These are phyloP conservation scores for Brassica carinata DNA, from an alignment of 345 rosid species.

Conservation along the genomic window DNA sequence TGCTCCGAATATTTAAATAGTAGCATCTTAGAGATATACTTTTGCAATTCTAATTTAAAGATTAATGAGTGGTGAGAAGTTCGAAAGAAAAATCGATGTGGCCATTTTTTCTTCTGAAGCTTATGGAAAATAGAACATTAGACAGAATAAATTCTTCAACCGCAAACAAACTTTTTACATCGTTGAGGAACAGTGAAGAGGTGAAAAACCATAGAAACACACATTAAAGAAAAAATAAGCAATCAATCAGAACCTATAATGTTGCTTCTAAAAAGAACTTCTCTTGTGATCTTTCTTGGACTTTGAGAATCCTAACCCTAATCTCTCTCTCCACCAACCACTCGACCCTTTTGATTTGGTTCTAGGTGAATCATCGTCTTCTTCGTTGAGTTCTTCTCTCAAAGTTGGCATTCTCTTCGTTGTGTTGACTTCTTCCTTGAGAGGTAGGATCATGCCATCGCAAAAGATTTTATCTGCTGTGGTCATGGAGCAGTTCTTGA, in stretches of 20 bases:
- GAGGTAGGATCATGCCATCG: constrained; percentile 69
- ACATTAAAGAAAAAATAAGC: not conserved
- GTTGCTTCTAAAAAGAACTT: constrained; percentile 24
- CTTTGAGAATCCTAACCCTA: constrained; percentile 39
- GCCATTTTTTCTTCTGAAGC: not conserved
- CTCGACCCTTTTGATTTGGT: constrained; percentile 37
- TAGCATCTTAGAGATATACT: not conserved
- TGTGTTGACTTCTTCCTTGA: constrained; percentile 47
- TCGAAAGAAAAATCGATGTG: not conserved
- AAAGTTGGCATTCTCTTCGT: constrained; percentile 57
- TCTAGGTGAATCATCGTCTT: constrained; percentile 29
- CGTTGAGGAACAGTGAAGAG: constrained; percentile 32
- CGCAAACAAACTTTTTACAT: constrained; percentile 41
- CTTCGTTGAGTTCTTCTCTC: constrained; percentile 63
- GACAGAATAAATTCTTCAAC: constrained; percentile 35
- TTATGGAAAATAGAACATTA: not conserved
- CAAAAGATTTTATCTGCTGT: constrained; percentile 85
- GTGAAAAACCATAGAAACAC: not conserved
- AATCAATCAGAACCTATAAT: not conserved
- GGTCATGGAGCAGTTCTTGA: constrained; percentile 55
- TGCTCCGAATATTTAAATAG: not conserved
- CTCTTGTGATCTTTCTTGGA: constrained; percentile 43
- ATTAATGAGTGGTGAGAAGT: no score
- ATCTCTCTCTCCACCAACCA: constrained; percentile 44
- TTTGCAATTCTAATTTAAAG: not conserved